phyloP scores from a whole-genome alignment of 768 basidiomycete species.

The Boletus fagicola region DNA sequence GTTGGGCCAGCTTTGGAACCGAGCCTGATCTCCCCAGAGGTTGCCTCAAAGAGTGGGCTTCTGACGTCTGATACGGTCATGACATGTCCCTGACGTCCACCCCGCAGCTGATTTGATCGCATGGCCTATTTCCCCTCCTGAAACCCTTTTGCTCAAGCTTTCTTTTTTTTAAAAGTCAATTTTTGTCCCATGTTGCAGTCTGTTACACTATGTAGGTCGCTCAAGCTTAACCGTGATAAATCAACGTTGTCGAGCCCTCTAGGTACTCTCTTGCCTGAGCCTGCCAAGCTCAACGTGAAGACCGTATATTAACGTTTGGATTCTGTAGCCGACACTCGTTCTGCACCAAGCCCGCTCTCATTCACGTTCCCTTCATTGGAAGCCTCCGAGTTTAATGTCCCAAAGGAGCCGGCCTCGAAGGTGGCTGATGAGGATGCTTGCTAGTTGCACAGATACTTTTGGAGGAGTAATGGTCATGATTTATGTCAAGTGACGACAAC shows the following conservation, averaged over 20 bases:
- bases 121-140: not conserved
- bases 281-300: no score
- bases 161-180: no score
- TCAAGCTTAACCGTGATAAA: not conserved
- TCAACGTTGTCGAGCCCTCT: not conserved
- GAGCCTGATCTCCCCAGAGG: not conserved
- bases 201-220: no score
- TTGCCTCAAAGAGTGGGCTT: not conserved
- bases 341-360: not conserved
- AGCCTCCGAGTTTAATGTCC: not conserved
- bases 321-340: not conserved
- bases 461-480: not conserved
- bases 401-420: not conserved
- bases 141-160: not conserved
- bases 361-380: not conserved
- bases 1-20: not conserved
- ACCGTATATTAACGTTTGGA: not conserved
- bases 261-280: not conserved
- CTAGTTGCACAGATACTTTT: no score
- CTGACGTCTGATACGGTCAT: not conserved
- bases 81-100: no score
- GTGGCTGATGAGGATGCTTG: not conserved
- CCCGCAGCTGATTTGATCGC: no score
- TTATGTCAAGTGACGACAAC: no score
- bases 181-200: no score